Conservation (phyloP, 768 basidiomycete genomes). For the Lentinus brumalis region DNA sequence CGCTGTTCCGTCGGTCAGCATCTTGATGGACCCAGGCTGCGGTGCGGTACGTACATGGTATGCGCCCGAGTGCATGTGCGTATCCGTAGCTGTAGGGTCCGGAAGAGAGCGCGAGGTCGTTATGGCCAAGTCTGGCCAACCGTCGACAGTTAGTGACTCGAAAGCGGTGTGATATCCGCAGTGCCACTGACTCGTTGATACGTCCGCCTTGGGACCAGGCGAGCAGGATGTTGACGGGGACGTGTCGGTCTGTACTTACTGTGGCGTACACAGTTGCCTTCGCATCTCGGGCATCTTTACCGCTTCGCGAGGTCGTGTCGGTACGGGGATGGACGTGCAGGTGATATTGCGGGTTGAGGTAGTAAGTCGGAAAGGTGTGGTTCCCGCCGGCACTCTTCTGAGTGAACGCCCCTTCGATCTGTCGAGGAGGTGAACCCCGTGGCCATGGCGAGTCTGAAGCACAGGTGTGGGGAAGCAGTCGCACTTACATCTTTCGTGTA, state of each 20-base stretch:
- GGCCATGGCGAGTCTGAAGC: not conserved
- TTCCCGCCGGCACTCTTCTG: conserved; percentile 84
- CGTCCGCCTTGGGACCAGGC: conserved; percentile 79
- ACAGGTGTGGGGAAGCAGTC: not conserved
- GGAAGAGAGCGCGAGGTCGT: conserved; percentile 71
- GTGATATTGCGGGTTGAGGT: conserved; percentile 89
- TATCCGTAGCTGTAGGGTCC: conserved; percentile 84
- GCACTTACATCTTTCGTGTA: conserved; percentile 29
- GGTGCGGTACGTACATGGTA: conserved; percentile 48
- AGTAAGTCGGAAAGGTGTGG: conserved; percentile 74
- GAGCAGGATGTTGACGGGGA: conserved; percentile 72
- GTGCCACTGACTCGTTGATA: conserved; percentile 64
- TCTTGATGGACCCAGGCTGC: too few relatives aligned
- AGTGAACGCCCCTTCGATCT: conserved; percentile 68
- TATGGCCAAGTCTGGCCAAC: conserved; percentile 52
- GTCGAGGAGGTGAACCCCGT: not conserved
- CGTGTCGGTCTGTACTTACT: conserved; percentile 59
- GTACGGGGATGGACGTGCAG: conserved; percentile 53
- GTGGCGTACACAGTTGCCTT: conserved; percentile 48
- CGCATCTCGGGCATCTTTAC: not conserved
- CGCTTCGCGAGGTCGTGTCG: not conserved
- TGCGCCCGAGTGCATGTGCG: conserved; percentile 51
- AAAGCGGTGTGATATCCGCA: not conserved
- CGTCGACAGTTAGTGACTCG: not conserved
- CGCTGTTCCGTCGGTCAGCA: conserved; percentile 37